Evolutionary conservation across 345 rosid genomes (phyloP).

Genomic region (Eutrema heterophyllum): DNA sequence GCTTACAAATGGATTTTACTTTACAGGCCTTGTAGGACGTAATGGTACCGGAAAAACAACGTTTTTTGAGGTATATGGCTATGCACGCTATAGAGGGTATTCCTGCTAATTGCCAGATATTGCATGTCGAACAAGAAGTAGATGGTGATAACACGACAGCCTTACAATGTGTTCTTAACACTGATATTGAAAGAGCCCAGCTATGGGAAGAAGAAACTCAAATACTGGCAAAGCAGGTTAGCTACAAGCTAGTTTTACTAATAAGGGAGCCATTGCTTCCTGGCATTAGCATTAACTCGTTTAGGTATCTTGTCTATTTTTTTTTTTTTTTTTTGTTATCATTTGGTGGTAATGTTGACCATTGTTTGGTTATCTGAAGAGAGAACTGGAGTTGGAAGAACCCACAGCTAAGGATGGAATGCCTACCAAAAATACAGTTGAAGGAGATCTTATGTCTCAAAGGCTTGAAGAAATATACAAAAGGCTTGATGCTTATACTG

Average conservation of each 20-base stretch:
- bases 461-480: conserved; percentile 90
- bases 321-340: too few species aligned
- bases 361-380: conserved; percentile 41
- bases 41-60: conserved; percentile 99
- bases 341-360: conserved; percentile 24
- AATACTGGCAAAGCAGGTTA: conserved; percentile 69
- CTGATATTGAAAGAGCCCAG: conserved; percentile 85
- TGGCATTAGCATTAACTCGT: conserved; percentile 4
- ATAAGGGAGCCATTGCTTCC: conserved; percentile 3
- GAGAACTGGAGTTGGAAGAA: conserved; percentile 59
- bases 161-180: conserved; percentile 87
- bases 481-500: too few species aligned
- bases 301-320: not conserved
- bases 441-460: conserved; percentile 57
- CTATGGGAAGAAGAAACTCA: conserved; percentile 80
- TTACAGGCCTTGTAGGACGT: conserved; percentile 92
- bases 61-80: conserved; percentile 93
- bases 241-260: conserved; percentile 13
- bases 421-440: conserved; percentile 41
- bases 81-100: conserved; percentile 97
- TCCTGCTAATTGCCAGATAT: conserved; percentile 90
- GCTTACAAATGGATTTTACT: conserved; percentile 16
- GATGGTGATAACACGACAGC: conserved; percentile 85
- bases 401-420: conserved; percentile 43
- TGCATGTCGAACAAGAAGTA: conserved; percentile 98